phyloP scores from a whole-genome alignment of 2,329 filamentous ascomycete species.

The Colletotrichum gloeosporioides region DNA sequence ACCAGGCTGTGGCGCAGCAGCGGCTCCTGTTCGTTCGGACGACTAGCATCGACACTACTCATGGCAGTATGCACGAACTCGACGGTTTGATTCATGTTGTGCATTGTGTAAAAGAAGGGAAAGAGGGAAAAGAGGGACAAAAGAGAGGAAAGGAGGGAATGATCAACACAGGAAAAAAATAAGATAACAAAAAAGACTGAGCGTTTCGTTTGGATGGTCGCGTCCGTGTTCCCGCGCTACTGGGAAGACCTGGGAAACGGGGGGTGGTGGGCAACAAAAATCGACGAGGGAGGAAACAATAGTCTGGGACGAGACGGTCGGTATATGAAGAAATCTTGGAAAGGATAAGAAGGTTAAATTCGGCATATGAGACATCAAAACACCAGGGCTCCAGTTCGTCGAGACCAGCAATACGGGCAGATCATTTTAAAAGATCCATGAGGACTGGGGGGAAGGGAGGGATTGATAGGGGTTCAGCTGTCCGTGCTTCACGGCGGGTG shows the following conservation, averaged over 20 bases:
- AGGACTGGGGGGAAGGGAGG: neutral
- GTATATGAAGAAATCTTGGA: neutral
- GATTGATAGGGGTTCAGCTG: neutral
- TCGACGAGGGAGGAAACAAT: neutral
- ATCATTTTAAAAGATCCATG: neutral
- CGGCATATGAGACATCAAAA: neutral
- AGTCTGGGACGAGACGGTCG: neutral
- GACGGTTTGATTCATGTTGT: neutral
- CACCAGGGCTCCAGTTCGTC: neutral
- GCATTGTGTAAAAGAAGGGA: neutral
- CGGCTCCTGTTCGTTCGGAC: neutral
- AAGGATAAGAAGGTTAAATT: neutral
- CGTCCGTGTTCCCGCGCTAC: neutral
- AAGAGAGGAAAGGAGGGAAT: neutral
- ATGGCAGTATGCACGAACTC: neutral
- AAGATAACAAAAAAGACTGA: neutral
- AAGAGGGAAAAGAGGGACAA: neutral
- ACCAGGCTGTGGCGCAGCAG: neutral
- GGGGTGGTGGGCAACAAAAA: neutral
- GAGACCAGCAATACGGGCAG: neutral
- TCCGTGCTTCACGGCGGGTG: neutral
- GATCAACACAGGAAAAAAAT: neutral
- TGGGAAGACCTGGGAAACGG: neutral
- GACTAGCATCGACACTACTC: neutral
- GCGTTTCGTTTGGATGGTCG: neutral